Evolutionary conservation across 169 alveolate species (phyloP).

Genomic region (Cryptosporidium muris): DNA sequence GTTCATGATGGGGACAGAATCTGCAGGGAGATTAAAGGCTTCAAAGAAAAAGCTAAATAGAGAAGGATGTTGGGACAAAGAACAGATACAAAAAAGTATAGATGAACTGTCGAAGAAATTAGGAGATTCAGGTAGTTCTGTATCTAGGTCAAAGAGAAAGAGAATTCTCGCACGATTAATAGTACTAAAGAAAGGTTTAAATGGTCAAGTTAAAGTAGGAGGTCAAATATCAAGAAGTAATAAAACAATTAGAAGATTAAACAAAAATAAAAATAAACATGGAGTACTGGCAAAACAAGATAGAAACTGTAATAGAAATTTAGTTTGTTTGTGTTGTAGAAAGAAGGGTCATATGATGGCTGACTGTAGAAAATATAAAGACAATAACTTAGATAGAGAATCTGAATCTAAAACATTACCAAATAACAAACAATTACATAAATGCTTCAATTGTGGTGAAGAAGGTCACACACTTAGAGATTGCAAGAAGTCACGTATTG

Average conservation of each 20-base stretch:
- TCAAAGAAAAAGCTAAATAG: constrained; percentile 14
- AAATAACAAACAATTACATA: background rate
- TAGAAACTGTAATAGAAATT: constrained; percentile 6
- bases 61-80: constrained; percentile 42
- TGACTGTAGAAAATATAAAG: constrained; percentile 49
- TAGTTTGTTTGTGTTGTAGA: constrained; percentile 61
- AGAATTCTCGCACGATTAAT: constrained; percentile 37
- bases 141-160: constrained; percentile 44
- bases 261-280: constrained; percentile 36
- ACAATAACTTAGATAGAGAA: background rate
- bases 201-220: constrained; percentile 56
- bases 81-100: constrained; percentile 26
- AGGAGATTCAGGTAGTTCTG: background rate
- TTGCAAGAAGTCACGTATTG: constrained; percentile 43
- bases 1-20: background rate
- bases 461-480: constrained; percentile 60
- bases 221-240: constrained; percentile 51
- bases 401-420: background rate
- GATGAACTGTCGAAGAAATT: constrained; percentile 3
- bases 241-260: constrained; percentile 50
- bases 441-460: constrained; percentile 56
- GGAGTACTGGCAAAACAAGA: constrained; percentile 13
- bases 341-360: constrained; percentile 61
- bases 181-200: constrained; percentile 28
- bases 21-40: background rate